Evolutionary conservation across 768 basidiomycete genomes (phyloP).

Genomic region (Termitomyces sp.): DNA sequence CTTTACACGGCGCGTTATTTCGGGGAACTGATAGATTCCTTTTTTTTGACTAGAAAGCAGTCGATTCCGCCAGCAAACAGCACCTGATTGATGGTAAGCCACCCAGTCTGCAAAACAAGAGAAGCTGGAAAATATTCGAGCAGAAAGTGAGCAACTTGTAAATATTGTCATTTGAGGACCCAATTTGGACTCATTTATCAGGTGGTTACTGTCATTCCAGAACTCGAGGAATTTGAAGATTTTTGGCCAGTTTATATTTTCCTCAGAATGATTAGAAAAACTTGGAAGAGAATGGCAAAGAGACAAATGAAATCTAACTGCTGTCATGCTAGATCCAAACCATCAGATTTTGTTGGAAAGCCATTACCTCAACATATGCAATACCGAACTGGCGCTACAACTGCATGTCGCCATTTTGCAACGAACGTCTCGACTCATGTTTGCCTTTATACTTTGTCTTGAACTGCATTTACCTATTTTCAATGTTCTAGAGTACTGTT

Average conservation of each 20-base stretch:
- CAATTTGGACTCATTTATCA: background rate
- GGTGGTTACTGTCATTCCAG: background rate
- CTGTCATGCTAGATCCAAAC: background rate
- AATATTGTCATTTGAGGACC: background rate
- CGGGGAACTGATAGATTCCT: background rate
- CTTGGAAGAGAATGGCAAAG: accelerated
- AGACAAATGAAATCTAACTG: background rate
- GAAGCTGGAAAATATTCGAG: background rate
- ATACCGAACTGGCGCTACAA: no score
- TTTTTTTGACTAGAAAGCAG: background rate
- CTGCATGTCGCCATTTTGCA: no score
- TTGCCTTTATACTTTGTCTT: background rate
- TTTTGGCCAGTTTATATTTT: background rate
- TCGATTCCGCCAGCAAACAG: background rate
- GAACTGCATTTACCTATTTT: background rate
- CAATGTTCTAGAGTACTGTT: background rate
- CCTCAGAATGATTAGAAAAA: background rate
- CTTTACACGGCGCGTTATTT: background rate
- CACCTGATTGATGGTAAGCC: background rate
- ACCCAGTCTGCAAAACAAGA: background rate
- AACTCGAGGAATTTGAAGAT: background rate
- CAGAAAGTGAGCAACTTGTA: background rate
- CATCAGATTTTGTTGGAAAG: background rate
- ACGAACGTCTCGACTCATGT: background rate
- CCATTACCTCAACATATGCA: background rate